Evolutionary conservation across 2,329 filamentous ascomycete genomes (phyloP), one percentile per base, ranked within the genome.

Genomic region (Xylariaceae sp.): DNA sequence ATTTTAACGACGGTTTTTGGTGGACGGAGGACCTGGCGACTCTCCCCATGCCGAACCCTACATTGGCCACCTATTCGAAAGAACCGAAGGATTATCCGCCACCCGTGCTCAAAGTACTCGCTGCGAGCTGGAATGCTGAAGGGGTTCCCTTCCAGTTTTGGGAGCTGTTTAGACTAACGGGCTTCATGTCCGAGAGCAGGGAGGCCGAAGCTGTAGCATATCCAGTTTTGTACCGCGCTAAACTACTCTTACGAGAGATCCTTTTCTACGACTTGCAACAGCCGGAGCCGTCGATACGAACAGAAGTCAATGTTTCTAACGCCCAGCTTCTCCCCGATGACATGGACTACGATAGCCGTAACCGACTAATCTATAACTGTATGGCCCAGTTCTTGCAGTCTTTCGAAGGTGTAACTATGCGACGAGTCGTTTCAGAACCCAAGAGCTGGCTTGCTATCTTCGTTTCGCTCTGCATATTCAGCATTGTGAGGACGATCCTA

Each of bases 1-100:
- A 86, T 63, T 84, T 82, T 53, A 75, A 80, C 28, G 83, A 86
- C 61, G 76, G 76, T 1, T 85, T 86, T 64, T 86, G 83, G 83
- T 83, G 81, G 79, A 81, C 78, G 14, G 81, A 82, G 44, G 78
- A 83, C 60, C 69, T 81, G 21, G 76, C 76, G 6, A 74, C 66
- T 41, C 59, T 77, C 31, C 73, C 77, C 9, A 73, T 74, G 24
- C 62, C 70, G 2, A 78, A 77, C 43, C 74, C 74, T 4, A 71
- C 74, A 3, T 57, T 73, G 8, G 71, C 77, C 3, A 71, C 69
- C 2, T 79, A 76, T 62, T 70, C 69, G 14, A 73, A 72, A 54
- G 75, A 78, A 2, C 67, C 74, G 2, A 66, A 74, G 9, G 73
- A 76, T 11, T 73, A 76, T 24, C 71, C 79, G 6, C 80, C 83